A percentile compares a stretch with the other conserved stretches of the same genome.
Evolutionary conservation across 345 rosid genomes (phyloP).

Genomic region (Sonneratia alba): DNA sequence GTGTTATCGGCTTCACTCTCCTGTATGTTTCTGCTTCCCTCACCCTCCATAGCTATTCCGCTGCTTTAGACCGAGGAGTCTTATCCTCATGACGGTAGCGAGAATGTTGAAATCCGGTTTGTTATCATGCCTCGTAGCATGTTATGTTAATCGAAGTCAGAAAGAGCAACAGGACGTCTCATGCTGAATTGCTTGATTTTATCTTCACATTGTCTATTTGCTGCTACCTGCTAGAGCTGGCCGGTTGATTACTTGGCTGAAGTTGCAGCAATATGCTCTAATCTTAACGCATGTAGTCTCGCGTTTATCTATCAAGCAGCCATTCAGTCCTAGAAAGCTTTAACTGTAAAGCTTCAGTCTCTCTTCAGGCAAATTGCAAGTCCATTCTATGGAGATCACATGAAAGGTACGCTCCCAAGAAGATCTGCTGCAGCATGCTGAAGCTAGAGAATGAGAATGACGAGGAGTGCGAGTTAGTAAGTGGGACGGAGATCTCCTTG

Average conservation of each 20-base stretch:
- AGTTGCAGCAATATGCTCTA: neutral
- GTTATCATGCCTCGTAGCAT: neutral
- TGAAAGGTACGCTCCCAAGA: conserved; percentile 1
- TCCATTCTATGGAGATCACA: conserved; percentile 13
- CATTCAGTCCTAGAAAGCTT: conserved; percentile 1
- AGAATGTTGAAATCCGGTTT: neutral
- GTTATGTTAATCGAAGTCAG: neutral
- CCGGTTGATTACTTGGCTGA: neutral
- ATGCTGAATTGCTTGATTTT: too few species aligned
- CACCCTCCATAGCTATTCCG: neutral
- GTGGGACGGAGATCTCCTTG: conserved; percentile 49
- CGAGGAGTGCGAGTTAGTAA: conserved; percentile 72
- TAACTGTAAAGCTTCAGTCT: conserved; percentile 44
- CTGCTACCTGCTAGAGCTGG: too few species aligned
- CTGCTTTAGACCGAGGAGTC: neutral
- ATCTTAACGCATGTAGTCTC: too few species aligned
- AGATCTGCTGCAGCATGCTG: conserved; percentile 22
- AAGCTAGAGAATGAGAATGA: conserved; percentile 42
- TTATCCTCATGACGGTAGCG: neutral
- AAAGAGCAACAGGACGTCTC: neutral
- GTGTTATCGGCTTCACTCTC: neutral
- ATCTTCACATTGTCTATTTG: too few species aligned
- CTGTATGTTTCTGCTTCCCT: neutral
- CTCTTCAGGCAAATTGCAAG: conserved; percentile 35
- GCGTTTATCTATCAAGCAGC: too few species aligned